A percentile compares a stretch with the other conserved stretches of the same genome.
phyloP scores from a whole-genome alignment of 306 rosid genomes.

The Malus sieversii region DNA sequence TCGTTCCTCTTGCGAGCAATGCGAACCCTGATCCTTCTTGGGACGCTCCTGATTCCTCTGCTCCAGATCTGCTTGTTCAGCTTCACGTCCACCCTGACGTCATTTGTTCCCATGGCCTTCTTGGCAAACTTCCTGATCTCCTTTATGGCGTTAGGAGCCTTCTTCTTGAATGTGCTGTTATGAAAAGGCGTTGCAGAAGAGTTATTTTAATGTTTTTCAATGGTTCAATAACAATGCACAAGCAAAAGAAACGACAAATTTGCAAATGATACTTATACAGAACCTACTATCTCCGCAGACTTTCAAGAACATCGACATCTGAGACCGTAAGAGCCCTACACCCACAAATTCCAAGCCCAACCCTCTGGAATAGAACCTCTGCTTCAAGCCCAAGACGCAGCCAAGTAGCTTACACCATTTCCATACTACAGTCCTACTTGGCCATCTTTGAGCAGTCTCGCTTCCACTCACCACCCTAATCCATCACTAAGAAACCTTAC shows the following conservation, averaged over 20 bases:
- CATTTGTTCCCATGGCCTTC: constrained; percentile 86
- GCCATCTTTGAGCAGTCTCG: neutral
- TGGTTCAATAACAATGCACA: neutral
- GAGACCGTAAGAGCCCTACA: neutral
- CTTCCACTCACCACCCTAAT: neutral
- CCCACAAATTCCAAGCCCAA: neutral
- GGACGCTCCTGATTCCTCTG: constrained; percentile 91
- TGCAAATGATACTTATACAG: neutral
- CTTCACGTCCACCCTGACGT: constrained; percentile 91
- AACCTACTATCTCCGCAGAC: neutral
- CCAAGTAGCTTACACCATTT: neutral
- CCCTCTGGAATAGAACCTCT: neutral
- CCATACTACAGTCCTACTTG: neutral
- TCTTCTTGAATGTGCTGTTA: constrained; percentile 87
- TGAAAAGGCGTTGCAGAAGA: neutral
- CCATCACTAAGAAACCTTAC: neutral
- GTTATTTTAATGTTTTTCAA: neutral
- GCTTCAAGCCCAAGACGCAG: neutral
- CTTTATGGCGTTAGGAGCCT: constrained; percentile 92
- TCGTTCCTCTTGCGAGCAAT: constrained; percentile 97
- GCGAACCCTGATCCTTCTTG: constrained; percentile 86
- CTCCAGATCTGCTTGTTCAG: constrained; percentile 90
- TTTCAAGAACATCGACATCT: neutral
- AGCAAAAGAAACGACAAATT: neutral
- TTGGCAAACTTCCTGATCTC: constrained; percentile 92